Evolutionary conservation across 768 basidiomycete species (phyloP), one percentile per base, ranked within the genome.

Genomic region (Amanita thiersii): DNA sequence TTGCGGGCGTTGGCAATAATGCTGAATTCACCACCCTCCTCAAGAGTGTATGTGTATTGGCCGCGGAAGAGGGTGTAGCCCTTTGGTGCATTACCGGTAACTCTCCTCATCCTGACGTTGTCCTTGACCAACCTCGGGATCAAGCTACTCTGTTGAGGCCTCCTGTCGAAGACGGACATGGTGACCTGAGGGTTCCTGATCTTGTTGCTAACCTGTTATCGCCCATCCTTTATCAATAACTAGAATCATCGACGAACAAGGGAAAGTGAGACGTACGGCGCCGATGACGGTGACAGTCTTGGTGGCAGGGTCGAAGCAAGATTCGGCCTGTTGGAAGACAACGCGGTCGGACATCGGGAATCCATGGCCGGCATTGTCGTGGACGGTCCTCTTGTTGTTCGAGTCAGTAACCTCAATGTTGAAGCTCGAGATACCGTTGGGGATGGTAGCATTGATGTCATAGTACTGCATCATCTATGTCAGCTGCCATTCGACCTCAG

Each of bases 61-160:
- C 17, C 38, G 26, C 21, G 10, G 18, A 28, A 39, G 11, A 39
- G 10, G 19, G 28, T 19, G 25, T 39, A 39, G 9, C 26, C 38
- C 11, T 15, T 9, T 4, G 20, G 1, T 7, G 6, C n/a, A 17
- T 39, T 17, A 12, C 30, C 25, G 1, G 14, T 39, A 6, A 26
- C 38, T 20, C 20, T 39, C 14, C 3, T 11, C 38, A 39, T 39
- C 14, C 10, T 18, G 1, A 15, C 25, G 15, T 2, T 39, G 14
- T 39, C 38, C 38, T 39, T 39, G 38, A 28, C 28, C 3, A 39
- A 19, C 2, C 38, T 29, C 18, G 38, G 38, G 10, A 39, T 39
- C 26, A 39, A 28, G 3, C 26, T 17, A 18, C 25, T 20, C 1
- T 28, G 10, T 18, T 29, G 38, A 18, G 38, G 25, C 3, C 38